Evolutionary conservation across 768 basidiomycete genomes (phyloP), one percentile per base, ranked within the genome.

Genomic region (Rhodotorula paludigena): DNA sequence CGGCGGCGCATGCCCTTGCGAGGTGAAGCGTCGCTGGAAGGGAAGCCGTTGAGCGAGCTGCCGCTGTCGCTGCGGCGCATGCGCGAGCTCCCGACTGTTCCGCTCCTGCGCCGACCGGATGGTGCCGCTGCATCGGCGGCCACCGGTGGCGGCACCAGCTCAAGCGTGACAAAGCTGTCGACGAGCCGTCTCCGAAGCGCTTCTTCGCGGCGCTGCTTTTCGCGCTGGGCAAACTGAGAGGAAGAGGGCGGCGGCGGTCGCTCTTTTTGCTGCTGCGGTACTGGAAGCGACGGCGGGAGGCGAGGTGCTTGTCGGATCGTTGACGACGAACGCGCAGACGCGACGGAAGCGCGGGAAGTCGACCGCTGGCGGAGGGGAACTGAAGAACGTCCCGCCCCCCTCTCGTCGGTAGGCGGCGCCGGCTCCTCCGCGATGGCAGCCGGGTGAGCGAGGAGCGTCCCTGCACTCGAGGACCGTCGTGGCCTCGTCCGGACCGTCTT

Each of bases 141-240:
- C 23, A n/a, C 41, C 10, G 38, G 23, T 18, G 54, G 20, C 32
- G 64, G 42, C 15, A 64, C 25, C 1, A 62, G 42, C 56, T 72
- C 63, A n/a, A 69, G 56, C 55, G 60, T 54, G 41, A 72, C 41
- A 56, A 72, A 72, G 56, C 49, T 54, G 47, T 68, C 66, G 20
- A 72, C 33, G n/a, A 72, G 38, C 3, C 55, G 36, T 10, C 59
- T 20, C 2, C 41, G 23, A 8, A 68, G 35, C n/a, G 56, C 44
- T 33, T 64, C 66, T 1, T 20, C 42, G 3, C 66, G 58, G 9
- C 66, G 48, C 33, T 45, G 51, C 23, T 45, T 28, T 30, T 72
- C 66, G 20, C 41, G 36, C n/a, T 28, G 55, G 0, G 62, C 70
- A 23, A 61, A 60, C 23, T 41, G 63, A 16, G 58, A 36, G 0